Evolutionary conservation across 2,329 filamentous ascomycete species (phyloP).

Genomic region (Cercospora zeae-maydis): DNA sequence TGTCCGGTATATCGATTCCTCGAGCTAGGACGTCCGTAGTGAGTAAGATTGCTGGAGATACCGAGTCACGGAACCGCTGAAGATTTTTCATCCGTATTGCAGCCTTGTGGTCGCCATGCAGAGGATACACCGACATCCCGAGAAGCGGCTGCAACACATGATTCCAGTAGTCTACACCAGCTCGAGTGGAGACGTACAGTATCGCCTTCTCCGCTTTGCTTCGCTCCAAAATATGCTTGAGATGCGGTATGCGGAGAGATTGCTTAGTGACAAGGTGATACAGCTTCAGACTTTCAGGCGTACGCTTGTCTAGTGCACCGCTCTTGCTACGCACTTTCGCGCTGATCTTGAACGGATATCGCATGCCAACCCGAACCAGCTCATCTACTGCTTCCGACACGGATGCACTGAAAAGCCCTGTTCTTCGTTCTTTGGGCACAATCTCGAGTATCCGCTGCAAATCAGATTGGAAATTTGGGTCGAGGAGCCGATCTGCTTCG

Average conservation of each 20-base stretch:
- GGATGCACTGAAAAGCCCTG: constrained; percentile 89
- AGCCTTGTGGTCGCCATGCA: constrained; percentile 89
- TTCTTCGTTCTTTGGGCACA: constrained; percentile 87
- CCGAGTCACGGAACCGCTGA: constrained; percentile 69
- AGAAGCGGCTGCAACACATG: constrained; percentile 72
- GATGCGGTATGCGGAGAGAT: constrained; percentile 72
- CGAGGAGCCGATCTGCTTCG: constrained; percentile 87
- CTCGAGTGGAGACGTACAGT: constrained; percentile 89
- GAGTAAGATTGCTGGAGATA: constrained; percentile 73
- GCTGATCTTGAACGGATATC: constrained; percentile 91
- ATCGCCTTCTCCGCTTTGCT: constrained; percentile 72
- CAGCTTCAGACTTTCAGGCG: constrained; percentile 90
- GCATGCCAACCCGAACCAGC: constrained; percentile 83
- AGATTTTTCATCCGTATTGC: constrained; percentile 89
- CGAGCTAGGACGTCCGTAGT: constrained; percentile 91
- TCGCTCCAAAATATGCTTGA: constrained; percentile 66
- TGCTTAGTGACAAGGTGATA: constrained; percentile 73
- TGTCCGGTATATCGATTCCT: constrained; percentile 85
- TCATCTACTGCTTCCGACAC: constrained; percentile 94
- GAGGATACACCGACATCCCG: constrained; percentile 66
- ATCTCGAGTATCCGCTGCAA: constrained; percentile 78
- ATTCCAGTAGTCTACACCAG: constrained; percentile 90
- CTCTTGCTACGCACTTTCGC: constrained; percentile 80
- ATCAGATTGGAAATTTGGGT: constrained; percentile 90
- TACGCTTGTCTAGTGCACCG: constrained; percentile 77